phyloP scores from a whole-genome alignment of 2,329 filamentous ascomycete genomes.

The Clonostachys byssicola region DNA sequence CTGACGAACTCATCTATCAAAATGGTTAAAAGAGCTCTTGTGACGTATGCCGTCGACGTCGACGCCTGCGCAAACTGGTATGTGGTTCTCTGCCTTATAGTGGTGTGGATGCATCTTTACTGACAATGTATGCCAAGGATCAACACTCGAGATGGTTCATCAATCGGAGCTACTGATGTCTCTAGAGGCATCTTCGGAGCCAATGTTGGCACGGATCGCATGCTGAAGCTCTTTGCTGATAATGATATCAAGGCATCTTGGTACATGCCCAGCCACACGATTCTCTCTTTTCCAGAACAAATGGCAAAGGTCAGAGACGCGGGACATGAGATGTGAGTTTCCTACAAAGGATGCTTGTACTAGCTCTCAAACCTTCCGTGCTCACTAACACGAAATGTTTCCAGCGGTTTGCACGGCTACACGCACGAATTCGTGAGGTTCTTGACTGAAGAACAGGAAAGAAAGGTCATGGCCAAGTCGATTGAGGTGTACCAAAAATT shows the following conservation, averaged over 20 bases:
- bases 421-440: conserved; percentile 10
- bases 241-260: conserved; percentile 10
- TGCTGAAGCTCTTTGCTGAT: conserved; percentile 8
- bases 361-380: too few relatives aligned
- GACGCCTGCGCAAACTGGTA: conserved; percentile 8
- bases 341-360: too few relatives aligned
- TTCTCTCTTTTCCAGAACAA: conserved; percentile 9
- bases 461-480: conserved; percentile 10
- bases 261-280: conserved; percentile 10
- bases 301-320: conserved; percentile 10
- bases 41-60: conserved; percentile 6
- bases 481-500: conserved; percentile 14
- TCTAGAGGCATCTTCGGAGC: conserved; percentile 10
- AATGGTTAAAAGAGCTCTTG: conserved; percentile 2
- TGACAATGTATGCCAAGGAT: conserved; percentile 3
- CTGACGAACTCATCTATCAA: neutral
- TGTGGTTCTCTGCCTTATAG: neutral
- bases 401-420: conserved; percentile 9
- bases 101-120: neutral
- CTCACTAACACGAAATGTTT: too few relatives aligned
- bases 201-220: conserved; percentile 9
- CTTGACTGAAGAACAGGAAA: conserved; percentile 8
- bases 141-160: conserved; percentile 7
- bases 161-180: conserved; percentile 4
- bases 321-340: conserved; percentile 7